Percentiles rank a stretch among this genome's conserved stretches.
Evolutionary conservation across 2,329 filamentous ascomycete genomes (phyloP).

Genomic region (Epicoccum sorghinum): DNA sequence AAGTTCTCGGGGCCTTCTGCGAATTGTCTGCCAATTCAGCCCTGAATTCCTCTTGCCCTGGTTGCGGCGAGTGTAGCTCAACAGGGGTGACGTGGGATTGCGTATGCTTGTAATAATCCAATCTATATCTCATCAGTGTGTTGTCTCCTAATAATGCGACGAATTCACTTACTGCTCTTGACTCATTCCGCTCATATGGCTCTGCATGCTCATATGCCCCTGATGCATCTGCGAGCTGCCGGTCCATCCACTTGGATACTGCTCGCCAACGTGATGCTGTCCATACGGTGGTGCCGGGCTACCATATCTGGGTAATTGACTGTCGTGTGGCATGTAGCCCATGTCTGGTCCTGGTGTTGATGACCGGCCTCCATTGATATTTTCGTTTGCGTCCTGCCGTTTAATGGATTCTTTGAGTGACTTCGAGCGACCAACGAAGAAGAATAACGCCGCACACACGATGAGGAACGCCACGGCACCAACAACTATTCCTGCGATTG

Average conservation of each 20-base stretch:
- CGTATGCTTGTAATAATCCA: conserved; percentile 31
- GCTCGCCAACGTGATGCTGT: conserved; percentile 33
- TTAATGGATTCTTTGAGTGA: conserved; percentile 36
- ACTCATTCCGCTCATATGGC: conserved; percentile 23
- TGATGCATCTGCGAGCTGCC: conserved; percentile 20
- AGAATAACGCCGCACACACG: conserved; percentile 65
- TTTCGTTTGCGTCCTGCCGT: conserved; percentile 22
- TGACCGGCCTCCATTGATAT: conserved; percentile 6
- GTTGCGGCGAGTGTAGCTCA: conserved; percentile 33
- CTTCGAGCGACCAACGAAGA: conserved; percentile 63
- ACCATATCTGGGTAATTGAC: conserved; percentile 13
- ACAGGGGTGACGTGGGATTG: conserved; percentile 14
- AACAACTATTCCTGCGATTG: conserved; percentile 62
- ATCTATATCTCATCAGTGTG: conserved; percentile 8
- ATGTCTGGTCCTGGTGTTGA: conserved; percentile 13
- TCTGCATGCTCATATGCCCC: conserved; percentile 27
- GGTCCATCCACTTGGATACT: conserved; percentile 30
- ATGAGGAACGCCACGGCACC: conserved; percentile 68
- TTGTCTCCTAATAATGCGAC: neutral
- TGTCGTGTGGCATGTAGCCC: conserved; percentile 11
- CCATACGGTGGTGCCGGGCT: conserved; percentile 28
- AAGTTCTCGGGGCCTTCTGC: conserved; percentile 12
- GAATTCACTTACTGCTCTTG: conserved; percentile 31
- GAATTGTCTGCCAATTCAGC: conserved; percentile 33
- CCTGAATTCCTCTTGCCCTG: conserved; percentile 28